Base-by-base conservation (phyloP, 352 stramenopile genomes). In the Pythium folliculosum region DNA sequence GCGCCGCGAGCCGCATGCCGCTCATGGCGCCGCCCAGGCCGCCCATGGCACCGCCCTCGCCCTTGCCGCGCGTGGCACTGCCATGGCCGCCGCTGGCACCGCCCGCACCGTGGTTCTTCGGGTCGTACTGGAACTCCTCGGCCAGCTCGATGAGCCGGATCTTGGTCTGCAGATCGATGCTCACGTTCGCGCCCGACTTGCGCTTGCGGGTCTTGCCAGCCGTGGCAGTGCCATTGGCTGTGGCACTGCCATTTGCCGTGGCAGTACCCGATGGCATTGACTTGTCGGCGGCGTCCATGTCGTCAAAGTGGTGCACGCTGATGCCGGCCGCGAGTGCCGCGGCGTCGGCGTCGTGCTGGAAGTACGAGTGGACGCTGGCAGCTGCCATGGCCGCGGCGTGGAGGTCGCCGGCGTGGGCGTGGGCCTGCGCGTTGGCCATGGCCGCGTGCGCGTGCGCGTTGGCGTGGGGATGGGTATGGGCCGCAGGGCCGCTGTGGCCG, bases 161-260 rank as follows among this genome's bases (percentile, higher is more conserved):
- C 74, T 93, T 93, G 59, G 85, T 93, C 77, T 93, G 82, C 40
- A 93, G 66, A 56, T 93, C 85, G 54, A 91, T 88, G 30, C 85
- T 91, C 35, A 83, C 81, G 66, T 89, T 91, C 3, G 78, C 72
- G 6, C 81, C 81, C 17, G 67, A 64, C 51, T 86, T 89, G 63
- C 84, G 72, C 74, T 91, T 92, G 40, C 58, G 48, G 8, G 40
- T 44, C 53, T 56, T 61, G 55, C 35, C 37, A 5, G 12, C 19
- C 16, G 22, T 44, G 19, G n/a, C 16, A 22, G 2, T 5, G n/a
- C 45, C 37, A 10, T 30, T n/a, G 9, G 49, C 47, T 10, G 10
- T 37, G 13, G 3, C 19, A 17, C 38, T 19, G 30, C 3, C 19
- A 17, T 23, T 19, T 17, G 12, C 19, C 16, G 22, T 44, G 19